Conservation (phyloP, 2,329 filamentous ascomycete species). For the Paraphaeosphaeria sporulosa region DNA sequence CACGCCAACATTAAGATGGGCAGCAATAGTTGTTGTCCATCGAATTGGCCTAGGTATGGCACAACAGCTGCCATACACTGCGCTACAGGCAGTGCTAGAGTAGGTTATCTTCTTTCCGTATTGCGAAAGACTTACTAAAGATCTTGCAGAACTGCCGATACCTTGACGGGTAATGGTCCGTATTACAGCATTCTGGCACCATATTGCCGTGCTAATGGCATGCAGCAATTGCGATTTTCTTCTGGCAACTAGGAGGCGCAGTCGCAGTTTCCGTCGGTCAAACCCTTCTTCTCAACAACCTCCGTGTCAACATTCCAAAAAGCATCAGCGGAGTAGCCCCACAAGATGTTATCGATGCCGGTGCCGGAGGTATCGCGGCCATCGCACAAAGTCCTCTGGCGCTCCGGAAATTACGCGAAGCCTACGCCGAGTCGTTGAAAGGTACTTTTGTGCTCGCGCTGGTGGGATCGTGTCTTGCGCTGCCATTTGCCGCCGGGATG, state of each 20-base stretch:
- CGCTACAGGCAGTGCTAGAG: background rate
- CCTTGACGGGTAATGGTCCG: no score
- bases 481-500: constrained; percentile 15
- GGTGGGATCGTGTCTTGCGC: constrained; percentile 5
- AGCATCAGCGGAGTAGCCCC: background rate
- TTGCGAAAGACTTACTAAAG: no score
- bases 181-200: no score
- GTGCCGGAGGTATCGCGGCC: constrained; percentile 2
- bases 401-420: constrained; percentile 6
- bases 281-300: constrained; percentile 11
- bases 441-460: constrained; percentile 6
- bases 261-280: constrained; percentile 13
- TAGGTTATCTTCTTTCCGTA: no score
- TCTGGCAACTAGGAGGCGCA: constrained; percentile 7
- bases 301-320: background rate
- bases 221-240: background rate
- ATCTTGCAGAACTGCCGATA: no score
- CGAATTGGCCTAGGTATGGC: constrained; percentile 15
- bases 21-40: constrained; percentile 10
- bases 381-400: background rate
- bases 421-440: constrained; percentile 12
- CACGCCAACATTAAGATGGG: constrained; percentile 14
- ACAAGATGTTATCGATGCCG: constrained; percentile 9
- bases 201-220: no score
- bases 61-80: background rate